phyloP scores from a whole-genome alignment of 176 grass and related monocot species.

The Eleusine coracana region DNA sequence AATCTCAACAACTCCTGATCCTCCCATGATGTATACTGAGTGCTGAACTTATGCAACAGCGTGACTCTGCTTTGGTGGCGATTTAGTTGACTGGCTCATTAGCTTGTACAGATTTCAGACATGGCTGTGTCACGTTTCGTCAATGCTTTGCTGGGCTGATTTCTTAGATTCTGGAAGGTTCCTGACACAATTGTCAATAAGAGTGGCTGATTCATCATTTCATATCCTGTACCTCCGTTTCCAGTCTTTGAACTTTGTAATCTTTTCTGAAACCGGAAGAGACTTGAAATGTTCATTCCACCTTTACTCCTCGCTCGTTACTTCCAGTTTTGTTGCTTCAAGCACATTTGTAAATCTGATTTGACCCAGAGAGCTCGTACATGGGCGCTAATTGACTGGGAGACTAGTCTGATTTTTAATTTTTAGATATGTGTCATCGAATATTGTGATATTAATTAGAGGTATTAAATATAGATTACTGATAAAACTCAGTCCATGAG shows the following conservation, averaged over 20 bases:
- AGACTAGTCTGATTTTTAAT: too few species aligned
- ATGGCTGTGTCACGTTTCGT: not conserved
- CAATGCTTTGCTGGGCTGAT: not conserved
- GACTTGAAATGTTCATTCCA: not conserved
- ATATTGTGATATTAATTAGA: too few species aligned
- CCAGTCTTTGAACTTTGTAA: not conserved
- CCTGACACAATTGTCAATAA: not conserved
- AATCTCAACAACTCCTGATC: not conserved
- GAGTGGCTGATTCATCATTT: not conserved
- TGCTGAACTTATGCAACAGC: not conserved
- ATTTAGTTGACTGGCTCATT: slow-evolving; percentile 1
- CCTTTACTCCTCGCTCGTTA: not conserved
- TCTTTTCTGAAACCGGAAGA: not conserved
- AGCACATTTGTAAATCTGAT: not conserved
- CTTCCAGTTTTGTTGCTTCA: slow-evolving; percentile 8
- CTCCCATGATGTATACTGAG: not conserved
- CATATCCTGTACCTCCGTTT: not conserved
- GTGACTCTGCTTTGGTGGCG: not conserved
- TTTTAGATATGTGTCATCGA: too few species aligned
- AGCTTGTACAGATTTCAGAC: not conserved
- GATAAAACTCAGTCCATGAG: too few species aligned
- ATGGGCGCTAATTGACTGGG: not conserved
- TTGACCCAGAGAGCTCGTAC: not conserved
- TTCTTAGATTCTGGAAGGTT: slow-evolving; percentile 4
- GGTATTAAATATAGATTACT: too few species aligned